Evolutionary conservation across 176 grass and related monocot species (phyloP), one percentile per base, ranked within the genome.

Genomic region (Areca catechu): DNA sequence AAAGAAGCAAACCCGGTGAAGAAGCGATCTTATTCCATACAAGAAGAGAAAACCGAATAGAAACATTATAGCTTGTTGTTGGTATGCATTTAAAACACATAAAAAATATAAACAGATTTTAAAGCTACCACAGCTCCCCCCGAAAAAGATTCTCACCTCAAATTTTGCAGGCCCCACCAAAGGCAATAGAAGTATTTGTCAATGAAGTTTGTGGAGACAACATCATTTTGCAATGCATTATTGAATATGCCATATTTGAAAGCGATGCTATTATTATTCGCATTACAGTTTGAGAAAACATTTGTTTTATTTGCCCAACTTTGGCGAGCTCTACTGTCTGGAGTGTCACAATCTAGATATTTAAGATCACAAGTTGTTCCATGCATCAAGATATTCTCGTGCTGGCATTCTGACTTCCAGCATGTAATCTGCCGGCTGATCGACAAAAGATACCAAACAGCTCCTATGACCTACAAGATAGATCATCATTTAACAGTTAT

Each of bases 81-180:
- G 24, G 24, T 0, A 25, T 25, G 24, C 24, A 25, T 25, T 25
- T 25, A 25, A 25, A 25, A 25, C 24, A 25, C 24, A 25, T 25
- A 25, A 4, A 25, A 25, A 25, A 25, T 0, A 25, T 4, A 0
- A 4, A 25, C 2, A 4, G 24, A 25, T 25, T 25, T 25, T 25
- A 25, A 25, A 25, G 24, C 4, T 25, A 25, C 24, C 24, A 25
- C 24, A 25, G 4, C 24, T 25, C 24, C 4, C 4, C 24, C 24
- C 24, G 14, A 50, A 50, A 4, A 56, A 15, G 9, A 34, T 27
- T 62, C 27, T 25, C 76, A 91, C 93, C 93, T 97, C 59, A 91
- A 77, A 58, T 88, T 88, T 67, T 88, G 62, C 53, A 97, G 79
- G 34, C 83, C 93, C 93, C 93, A 91, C 87, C 85, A 97, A 10